Evolutionary conservation across 495 filamentous ascomycete species (phyloP), one percentile per base, ranked within the genome.

Genomic region (Aspergillus leporis): DNA sequence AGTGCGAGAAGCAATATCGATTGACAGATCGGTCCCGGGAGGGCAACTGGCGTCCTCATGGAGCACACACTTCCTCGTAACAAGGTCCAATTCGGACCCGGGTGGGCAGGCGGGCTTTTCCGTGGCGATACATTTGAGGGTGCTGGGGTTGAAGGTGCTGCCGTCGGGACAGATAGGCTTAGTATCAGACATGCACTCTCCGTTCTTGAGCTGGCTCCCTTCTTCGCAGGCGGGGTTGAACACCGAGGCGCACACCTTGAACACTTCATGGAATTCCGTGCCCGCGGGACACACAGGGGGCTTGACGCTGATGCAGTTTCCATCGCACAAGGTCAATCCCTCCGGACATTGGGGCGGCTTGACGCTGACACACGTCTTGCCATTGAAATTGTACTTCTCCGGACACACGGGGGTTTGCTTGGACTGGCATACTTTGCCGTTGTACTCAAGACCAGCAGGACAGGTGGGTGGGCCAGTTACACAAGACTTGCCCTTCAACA

Each of bases 401-500:
- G 43, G 55, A n/a, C 55, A 57, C 14, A 3, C 18, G n/a, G 55
- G 55, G 5, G 31, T 23, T 10, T 19, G 19, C 2, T 25, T 49
- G 30, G 55, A 57, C 5, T 30, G 30, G 16, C 55, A 57, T 8
- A 46, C 38, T 28, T 40, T 32, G 45, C 46, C 55, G 19, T 57
- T 30, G 46, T 30, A 50, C 4, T 22, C 30, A 2, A 12, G 21
- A 2, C 46, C 55, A 12, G 19, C 31, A 12, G 43, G 45, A 25
- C 55, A 57, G 18, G 19, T 23, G 16, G 55, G 55, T 40, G 55
- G 45, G 14, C 40, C 31, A 1, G 22, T 18, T n/a, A 46, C 55
- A 50, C 55, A 57, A 5, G 32, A 22, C 18, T 46, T 46, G 3
- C 40, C 55, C 43, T 36, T 50, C 0, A 57, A 28, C 3, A 47